Base-by-base conservation (phyloP, 176 grass and related monocot species). In the Oryza longistaminata region DNA sequence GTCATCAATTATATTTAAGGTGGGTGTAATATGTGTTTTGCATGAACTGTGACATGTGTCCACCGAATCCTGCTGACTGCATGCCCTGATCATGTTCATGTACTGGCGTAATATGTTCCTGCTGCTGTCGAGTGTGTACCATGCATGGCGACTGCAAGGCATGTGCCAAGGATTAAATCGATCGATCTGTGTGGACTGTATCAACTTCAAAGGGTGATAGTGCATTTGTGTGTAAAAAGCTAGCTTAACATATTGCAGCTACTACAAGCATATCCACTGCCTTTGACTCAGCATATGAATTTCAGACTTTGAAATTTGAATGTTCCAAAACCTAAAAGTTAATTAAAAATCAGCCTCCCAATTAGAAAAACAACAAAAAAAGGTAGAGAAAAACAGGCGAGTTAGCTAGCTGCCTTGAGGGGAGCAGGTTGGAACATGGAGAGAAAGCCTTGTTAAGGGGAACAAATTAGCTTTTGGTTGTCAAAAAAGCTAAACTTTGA, bases 141-240 rank as follows among this genome's bases (percentile, higher is more conserved):
- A 37, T 71, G 78, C 78, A 66, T 66, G 53, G 53, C 45, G 22
- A 49, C 77, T 71, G 77, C 71, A 33, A 55, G 78, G 39, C 88
- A 77, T 68, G 88, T 78, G 79, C 58, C 60, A 87, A 19, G 46
- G 70, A 37, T 90, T 86, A 78, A 83, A 60, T 74, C 52, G 17
- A 65, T 62, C 26, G 19, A 66, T 69, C 33, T 46, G 33, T 83
- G 71, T 21, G 52, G 16, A 81, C 82, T 37, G 35, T 58, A 11
- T 21, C 21, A 25, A 7, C 13, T 82, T 73, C 81, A 58, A 58
- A 58, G 24, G n/a, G 68, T 68, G 25, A 74, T n/a, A 68, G 75
- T 84, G 33, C 58, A 42, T 13, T 62, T 62, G 21, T 14, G 2
- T 46, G 81, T 48, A 9, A 37, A 9, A 53, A 27, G 58, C 58